Conservation (phyloP, 176 grass and related monocot species). For the barley (Hordeum vulgare) region DNA sequence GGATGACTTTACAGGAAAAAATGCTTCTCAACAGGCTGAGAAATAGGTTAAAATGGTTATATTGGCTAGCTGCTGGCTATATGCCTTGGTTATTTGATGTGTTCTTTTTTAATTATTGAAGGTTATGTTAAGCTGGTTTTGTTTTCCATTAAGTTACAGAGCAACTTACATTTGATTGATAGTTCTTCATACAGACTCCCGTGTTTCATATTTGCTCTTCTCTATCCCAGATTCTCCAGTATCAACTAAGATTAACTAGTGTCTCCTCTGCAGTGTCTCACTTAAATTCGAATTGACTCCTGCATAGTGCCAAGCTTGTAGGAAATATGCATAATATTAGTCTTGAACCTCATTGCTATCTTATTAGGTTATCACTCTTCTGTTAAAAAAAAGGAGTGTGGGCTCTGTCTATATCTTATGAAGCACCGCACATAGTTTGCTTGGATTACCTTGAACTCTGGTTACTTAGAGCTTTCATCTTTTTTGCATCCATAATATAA, state of each 20-base stretch:
- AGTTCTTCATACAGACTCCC: conserved; percentile 3
- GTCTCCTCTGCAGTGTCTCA: background rate
- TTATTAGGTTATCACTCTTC: background rate
- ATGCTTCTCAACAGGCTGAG: background rate
- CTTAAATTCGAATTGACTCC: background rate
- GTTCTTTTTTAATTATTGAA: background rate
- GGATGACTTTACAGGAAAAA: background rate
- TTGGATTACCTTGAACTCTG: background rate
- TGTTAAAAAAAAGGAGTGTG: background rate
- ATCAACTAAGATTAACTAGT: background rate
- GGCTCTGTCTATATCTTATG: background rate
- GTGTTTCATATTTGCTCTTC: conserved; percentile 6
- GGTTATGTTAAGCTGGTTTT: conserved; percentile 20
- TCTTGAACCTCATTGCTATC: background rate
- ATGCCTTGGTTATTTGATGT: background rate
- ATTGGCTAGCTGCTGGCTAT: background rate
- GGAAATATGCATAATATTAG: background rate
- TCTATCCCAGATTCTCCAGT: conserved; percentile 12
- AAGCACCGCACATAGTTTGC: background rate
- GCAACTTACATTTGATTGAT: background rate
- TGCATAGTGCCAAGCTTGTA: background rate
- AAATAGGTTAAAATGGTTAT: background rate
- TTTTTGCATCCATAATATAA: conserved; percentile 23
- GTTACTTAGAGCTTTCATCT: conserved; percentile 3
- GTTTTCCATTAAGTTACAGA: background rate